Evolutionary conservation across 73 alveolate species (phyloP), one percentile per base, ranked within the genome.

Genomic region (Tetrahymena malaccensis): DNA sequence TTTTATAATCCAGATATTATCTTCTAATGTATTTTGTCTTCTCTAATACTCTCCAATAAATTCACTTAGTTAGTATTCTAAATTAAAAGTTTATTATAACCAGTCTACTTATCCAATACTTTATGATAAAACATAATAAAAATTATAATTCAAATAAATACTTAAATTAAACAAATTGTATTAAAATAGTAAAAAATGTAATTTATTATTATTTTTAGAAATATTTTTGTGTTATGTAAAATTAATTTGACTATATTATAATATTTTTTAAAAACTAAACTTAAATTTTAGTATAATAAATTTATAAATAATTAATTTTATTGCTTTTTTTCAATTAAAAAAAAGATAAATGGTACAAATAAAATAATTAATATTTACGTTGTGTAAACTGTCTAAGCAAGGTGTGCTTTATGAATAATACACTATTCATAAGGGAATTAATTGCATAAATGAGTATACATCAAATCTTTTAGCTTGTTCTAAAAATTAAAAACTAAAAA

Each of bases 1-100:
- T 93, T 99, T 99, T 44, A 98, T 55, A 85, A 99, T 99, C 99
- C 99, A 99, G 25, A 97, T 94, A 95, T 99, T 99, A 50, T 99
- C 99, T 21, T 85, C 95, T 22, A 96, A 98, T 25, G 44, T 22
- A 94, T 96, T 94, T 93, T 97, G 95, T 96, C 98, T 98, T 94
- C 98, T 96, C 34, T 94, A 94, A 97, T 58, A 99, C 85, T 98
- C 97, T 35, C 99, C 99, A 85, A 99, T 97, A 57, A 99, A 98
- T 94, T 98, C 99, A 5, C 99, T 99, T 70, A 98, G 95, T 94
- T 96, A 96, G 0, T 98, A 96, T 55, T 97, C 94, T 85, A 98
- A 95, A 57, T 97, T 98, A 96, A 95, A 99, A 3, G 99, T 98
- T 96, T 98, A 98, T 93, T 98, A 98, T 43, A 98, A 84, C 94